phyloP scores from a whole-genome alignment of 2,329 filamentous ascomycete species.

The Aspergillus uvarum region DNA sequence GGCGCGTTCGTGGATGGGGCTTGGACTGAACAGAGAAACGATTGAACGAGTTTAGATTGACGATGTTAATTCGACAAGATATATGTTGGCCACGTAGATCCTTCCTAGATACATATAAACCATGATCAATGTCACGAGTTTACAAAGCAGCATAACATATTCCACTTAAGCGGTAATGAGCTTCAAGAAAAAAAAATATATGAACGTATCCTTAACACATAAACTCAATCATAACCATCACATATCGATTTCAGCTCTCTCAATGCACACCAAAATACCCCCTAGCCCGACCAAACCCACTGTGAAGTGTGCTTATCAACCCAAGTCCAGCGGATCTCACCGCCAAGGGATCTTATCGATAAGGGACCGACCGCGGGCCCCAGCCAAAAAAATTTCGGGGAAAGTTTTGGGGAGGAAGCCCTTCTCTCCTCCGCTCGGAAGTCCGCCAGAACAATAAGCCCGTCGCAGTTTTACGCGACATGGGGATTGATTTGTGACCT shows the following conservation, averaged over 20 bases:
- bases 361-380: conserved; percentile 13
- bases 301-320: too few relatives aligned
- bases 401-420: background rate
- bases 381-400: conserved; percentile 24
- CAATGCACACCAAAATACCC: too few relatives aligned
- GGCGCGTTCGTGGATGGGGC: conserved; percentile 61
- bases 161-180: too few relatives aligned
- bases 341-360: conserved; percentile 31
- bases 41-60: background rate
- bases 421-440: background rate
- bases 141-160: too few relatives aligned
- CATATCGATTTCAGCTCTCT: too few relatives aligned
- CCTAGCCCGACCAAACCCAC: too few relatives aligned
- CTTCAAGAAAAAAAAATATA: too few relatives aligned
- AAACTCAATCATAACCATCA: too few relatives aligned
- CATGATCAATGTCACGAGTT: too few relatives aligned
- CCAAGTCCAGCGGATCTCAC: background rate
- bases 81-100: background rate
- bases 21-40: conserved; percentile 28
- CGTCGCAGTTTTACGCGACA: conserved; percentile 1
- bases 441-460: conserved; percentile 7
- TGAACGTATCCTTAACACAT: too few relatives aligned
- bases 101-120: too few relatives aligned
- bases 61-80: background rate
- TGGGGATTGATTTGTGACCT: background rate